Evolutionary conservation across 2,329 filamentous ascomycete genomes (phyloP).

Genomic region (Coccinonectria pachysandricola): DNA sequence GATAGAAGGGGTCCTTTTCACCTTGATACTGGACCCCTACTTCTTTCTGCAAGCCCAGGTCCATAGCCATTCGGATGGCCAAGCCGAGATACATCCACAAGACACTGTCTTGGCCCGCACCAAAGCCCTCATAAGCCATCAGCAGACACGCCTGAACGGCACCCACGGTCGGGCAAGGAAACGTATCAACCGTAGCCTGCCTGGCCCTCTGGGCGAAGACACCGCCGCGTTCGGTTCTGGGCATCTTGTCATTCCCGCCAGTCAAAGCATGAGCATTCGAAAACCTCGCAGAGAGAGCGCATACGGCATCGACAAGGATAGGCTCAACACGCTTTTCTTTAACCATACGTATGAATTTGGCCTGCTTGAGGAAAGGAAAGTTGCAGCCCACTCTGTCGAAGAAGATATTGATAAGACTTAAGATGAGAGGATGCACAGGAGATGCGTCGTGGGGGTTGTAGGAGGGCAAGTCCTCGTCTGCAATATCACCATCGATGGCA

Average conservation of each 20-base stretch:
- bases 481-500: constrained; percentile 32
- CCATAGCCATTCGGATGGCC: constrained; percentile 72
- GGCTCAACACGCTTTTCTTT: constrained; percentile 73
- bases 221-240: constrained; percentile 60
- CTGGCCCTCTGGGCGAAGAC: constrained; percentile 75
- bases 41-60: constrained; percentile 71
- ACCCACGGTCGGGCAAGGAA: constrained; percentile 71
- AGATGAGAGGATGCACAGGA: constrained; percentile 65
- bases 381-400: constrained; percentile 76
- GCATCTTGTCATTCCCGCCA: constrained; percentile 36
- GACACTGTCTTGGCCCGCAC: constrained; percentile 77
- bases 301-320: constrained; percentile 79
- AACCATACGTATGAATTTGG: constrained; percentile 64
- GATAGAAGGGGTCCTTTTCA: constrained; percentile 40
- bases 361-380: constrained; percentile 69
- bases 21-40: constrained; percentile 58
- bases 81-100: constrained; percentile 91
- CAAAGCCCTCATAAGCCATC: constrained; percentile 83
- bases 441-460: constrained; percentile 65
- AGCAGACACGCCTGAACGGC: constrained; percentile 76
- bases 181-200: constrained; percentile 70
- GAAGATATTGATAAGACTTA: constrained; percentile 68
- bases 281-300: constrained; percentile 71
- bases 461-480: constrained; percentile 50
- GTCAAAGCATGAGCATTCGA: constrained; percentile 47